These are phyloP conservation scores for Entomortierella parvispora DNA, from an alignment of 192 early-diverging fungal genomes.

Conservation along the genomic window DNA sequence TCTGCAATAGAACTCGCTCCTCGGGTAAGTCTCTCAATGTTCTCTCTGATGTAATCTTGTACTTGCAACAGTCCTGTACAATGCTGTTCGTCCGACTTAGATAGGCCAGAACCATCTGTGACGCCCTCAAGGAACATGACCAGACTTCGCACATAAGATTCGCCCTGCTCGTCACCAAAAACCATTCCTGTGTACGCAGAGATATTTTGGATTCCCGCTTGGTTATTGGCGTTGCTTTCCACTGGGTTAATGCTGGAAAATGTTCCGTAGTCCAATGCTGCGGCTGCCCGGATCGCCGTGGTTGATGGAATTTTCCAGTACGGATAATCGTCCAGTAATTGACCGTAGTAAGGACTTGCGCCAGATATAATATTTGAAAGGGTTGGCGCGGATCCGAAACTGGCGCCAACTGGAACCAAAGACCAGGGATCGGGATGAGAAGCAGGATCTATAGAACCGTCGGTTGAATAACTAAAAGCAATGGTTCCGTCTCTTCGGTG, in stretches of 20 bases:
- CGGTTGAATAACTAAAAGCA: slow-evolving; percentile 36
- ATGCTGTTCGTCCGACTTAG: slow-evolving; percentile 16
- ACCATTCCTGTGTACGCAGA: slow-evolving; percentile 59
- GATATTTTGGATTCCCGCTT: slow-evolving; percentile 34
- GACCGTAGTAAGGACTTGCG: slow-evolving; percentile 17
- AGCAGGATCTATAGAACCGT: slow-evolving; percentile 46
- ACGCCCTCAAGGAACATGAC: slow-evolving; percentile 58
- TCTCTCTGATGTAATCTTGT: slow-evolving; percentile 42
- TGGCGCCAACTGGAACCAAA: slow-evolving; percentile 21
- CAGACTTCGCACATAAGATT: slow-evolving; percentile 69
- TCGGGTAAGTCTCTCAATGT: slow-evolving; percentile 52
- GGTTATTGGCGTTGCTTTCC: slow-evolving; percentile 6
- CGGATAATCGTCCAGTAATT: slow-evolving; percentile 43
- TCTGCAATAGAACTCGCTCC: slow-evolving; percentile 52
- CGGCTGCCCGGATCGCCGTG: slow-evolving; percentile 12
- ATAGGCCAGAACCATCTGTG: slow-evolving; percentile 7
- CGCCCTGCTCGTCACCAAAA: slow-evolving; percentile 68
- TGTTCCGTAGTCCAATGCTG: slow-evolving; percentile 48
- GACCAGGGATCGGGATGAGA: slow-evolving; percentile 54
- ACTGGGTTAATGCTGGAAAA: slow-evolving; percentile 32
- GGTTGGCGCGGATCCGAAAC: slow-evolving; percentile 31
- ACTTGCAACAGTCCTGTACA: slow-evolving; percentile 40
- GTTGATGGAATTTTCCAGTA: slow-evolving; percentile 15
- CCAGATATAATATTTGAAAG: slow-evolving; percentile 13
- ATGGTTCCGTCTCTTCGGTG: slow-evolving; percentile 47